Evolutionary conservation across 1,284 basidiomycete species (phyloP), one percentile per base, ranked within the genome.

Genomic region (Ganoderma leucocontextum): DNA sequence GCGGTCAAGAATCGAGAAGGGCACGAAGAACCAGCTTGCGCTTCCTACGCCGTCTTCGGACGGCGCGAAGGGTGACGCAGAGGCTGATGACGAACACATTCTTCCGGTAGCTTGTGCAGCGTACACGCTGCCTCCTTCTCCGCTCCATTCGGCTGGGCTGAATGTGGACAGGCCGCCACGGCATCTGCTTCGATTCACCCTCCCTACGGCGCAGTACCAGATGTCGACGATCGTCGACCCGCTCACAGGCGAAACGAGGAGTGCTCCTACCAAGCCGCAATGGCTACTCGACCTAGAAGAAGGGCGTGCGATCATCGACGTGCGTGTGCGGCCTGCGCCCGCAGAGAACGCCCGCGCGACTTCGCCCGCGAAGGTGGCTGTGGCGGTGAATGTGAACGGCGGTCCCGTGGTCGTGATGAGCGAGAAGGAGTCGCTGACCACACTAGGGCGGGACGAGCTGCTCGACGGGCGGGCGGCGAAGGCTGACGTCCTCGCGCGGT

Each of bases 121-220:
- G 39, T 84, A 89, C 77, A 92, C 91, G 1, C 85, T 96, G 64
- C 93, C 95, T 0, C 88, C 91, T 4, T 95, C 94, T 2, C 90
- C 93, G 1, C 80, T 94, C 49, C 92, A 95, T 76, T 94, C 94
- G 4, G 91, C 91, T 6, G 90, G 89, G 10, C 77, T 91, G 67
- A 87, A 84, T 68, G 82, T 84, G 13, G 86, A 87, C 69, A 82
- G 83, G 60, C 87, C 89, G 8, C 86, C 90, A 25, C 86, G 93
- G 44, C 94, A 96, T 77, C 78, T 97, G 22, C 73, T 97, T 12
- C 85, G 92, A 53, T 77, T 97, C 64, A 90, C 86, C 47, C 80
- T 97, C n/a, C 95, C 95, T 2, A 95, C 94, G 0, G 89, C 91
- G 12, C 92, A 91, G 69, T 95, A 91, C 76, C 89, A 91, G 76